A percentile compares a stretch with the other conserved stretches of the same genome.
These are phyloP conservation scores for Torulaspora gathmanii DNA, from an alignment of 805 yeast species.

Conservation along the genomic window DNA sequence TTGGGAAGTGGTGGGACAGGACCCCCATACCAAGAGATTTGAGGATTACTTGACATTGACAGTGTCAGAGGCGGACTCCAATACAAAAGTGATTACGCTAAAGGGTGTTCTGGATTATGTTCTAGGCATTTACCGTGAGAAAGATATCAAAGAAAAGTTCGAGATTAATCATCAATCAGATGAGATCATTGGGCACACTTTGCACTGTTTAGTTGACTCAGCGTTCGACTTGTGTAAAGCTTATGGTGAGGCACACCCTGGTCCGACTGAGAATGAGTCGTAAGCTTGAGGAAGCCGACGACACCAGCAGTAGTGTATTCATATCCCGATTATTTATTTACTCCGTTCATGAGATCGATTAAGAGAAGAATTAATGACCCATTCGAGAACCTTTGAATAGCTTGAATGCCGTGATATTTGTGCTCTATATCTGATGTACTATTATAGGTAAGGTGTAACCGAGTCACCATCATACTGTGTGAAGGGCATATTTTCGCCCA, in stretches of 20 bases:
- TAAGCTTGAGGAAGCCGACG: background rate
- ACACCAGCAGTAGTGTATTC: background rate
- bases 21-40: slow-evolving; percentile 13
- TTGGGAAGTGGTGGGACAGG: slow-evolving; percentile 20
- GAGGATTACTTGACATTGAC: slow-evolving; percentile 41
- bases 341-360: too few relatives aligned
- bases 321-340: too few relatives aligned
- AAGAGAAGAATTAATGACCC: too few relatives aligned
- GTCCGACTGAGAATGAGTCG: background rate
- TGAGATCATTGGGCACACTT: slow-evolving; percentile 13
- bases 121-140: slow-evolving; percentile 30
- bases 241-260: slow-evolving; percentile 15
- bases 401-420: background rate
- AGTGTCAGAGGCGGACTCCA: slow-evolving; percentile 40
- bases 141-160: slow-evolving; percentile 12
- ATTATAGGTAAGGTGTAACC: slow-evolving; percentile 44
- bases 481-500: slow-evolving; percentile 76
- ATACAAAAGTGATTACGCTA: slow-evolving; percentile 35
- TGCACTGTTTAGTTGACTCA: slow-evolving; percentile 8
- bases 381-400: background rate
- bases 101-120: slow-evolving; percentile 39
- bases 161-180: slow-evolving; percentile 9
- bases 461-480: slow-evolving; percentile 80
- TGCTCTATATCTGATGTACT: background rate
- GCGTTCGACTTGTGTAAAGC: slow-evolving; percentile 13